Percentiles rank a stretch among this genome's conserved stretches.
These are phyloP conservation scores for Phaseolus coccineus DNA, from an alignment of 331 rosid species.

Conservation along the genomic window DNA sequence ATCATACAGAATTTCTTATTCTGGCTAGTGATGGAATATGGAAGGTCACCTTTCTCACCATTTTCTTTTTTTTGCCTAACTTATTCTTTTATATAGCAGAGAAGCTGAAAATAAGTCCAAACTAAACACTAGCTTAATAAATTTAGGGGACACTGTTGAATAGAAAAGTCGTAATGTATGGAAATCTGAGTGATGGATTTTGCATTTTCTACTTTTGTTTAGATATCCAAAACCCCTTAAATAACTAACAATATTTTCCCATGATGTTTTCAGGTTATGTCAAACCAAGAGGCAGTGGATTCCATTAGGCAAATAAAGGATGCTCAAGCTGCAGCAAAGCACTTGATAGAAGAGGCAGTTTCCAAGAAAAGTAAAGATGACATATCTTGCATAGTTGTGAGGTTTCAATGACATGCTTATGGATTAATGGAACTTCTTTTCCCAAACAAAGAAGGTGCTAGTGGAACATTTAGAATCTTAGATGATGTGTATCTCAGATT, in stretches of 20 bases:
- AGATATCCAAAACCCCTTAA: too few relatives aligned
- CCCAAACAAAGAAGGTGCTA: background rate
- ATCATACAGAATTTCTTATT: constrained; percentile 61
- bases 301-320: constrained; percentile 58
- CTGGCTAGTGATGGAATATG: constrained; percentile 78
- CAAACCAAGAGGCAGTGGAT: constrained; percentile 72
- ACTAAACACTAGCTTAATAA: too few relatives aligned
- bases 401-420: constrained; percentile 49
- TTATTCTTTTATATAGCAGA: too few relatives aligned
- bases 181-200: background rate
- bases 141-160: too few relatives aligned
- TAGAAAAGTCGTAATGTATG: too few relatives aligned
- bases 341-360: constrained; percentile 62
- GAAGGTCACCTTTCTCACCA: constrained; percentile 54
- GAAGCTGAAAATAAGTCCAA: too few relatives aligned
- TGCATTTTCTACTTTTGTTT: constrained; percentile 10
- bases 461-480: background rate
- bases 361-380: constrained; percentile 68
- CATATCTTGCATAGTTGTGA: constrained; percentile 75
- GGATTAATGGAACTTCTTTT: background rate
- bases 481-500: constrained; percentile 4
- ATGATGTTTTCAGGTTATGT: constrained; percentile 55
- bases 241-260: background rate
- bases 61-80: background rate
- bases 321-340: constrained; percentile 65